Base-by-base conservation (phyloP, 2,329 filamentous ascomycete species). In the Alternaria solani region DNA sequence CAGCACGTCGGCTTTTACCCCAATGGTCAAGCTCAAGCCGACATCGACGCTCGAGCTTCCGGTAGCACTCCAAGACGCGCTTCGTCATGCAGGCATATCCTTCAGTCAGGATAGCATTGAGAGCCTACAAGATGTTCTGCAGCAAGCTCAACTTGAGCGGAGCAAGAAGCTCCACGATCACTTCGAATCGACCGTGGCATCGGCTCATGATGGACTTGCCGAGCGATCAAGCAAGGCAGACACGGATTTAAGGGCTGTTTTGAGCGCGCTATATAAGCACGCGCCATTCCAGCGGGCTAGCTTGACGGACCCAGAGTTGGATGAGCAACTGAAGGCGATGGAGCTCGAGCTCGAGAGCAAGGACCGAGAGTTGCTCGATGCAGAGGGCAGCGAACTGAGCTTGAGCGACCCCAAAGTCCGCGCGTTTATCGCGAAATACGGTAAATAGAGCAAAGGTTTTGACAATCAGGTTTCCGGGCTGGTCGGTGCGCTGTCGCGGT, bases 201-300 rank as follows among this genome's bases (percentile, higher is more conserved):
- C 69, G 0, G 69, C 78, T 0, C 70, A 79, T 4, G 73, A 78
- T 2, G 65, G 64, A 16, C 52, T 81, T 7, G 75, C 75, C 1
- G 75, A 78, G 32, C 75, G 75, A 7, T 59, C 80, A 9, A 76
- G 71, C 30, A 74, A 70, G 55, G 77, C 75, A 5, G 78, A 82
- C 36, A 44, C 57, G 11, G 76, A 81, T 32, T 30, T 78, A 46
- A 70, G 75, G n/a, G 73, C 71, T 28, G 68, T 83, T 39, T 53
- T 79, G 20, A 64, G 69, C 18, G 77, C 76, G 5, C 62, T 82
- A 30, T 80, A 78, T 61, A 71, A 72, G n/a, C 74, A 81, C 42
- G 75, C 73, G 5, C 66, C 70, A 16, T 79, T 74, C 59, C 63
- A 69, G 43, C 57, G 66, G 25, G 67, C 78, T 32, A 62, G 64